These are phyloP conservation scores for Nidula microcarpa DNA, from an alignment of 768 basidiomycete species.

Conservation along the genomic window DNA sequence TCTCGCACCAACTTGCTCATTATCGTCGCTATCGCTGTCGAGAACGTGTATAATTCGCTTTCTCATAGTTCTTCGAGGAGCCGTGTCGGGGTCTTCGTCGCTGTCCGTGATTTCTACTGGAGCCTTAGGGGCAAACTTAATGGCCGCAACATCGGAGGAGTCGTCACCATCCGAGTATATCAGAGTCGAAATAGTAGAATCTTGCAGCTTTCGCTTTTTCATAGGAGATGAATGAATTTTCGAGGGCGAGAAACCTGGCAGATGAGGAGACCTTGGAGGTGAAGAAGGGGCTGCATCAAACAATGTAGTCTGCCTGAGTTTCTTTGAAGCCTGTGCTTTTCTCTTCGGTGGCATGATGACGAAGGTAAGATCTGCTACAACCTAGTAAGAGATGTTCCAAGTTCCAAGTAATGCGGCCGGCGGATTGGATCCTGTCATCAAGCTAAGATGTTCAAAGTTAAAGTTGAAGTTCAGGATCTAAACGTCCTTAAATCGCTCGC, in stretches of 20 bases:
- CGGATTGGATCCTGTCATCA: too few relatives aligned
- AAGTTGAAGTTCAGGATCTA: too few relatives aligned
- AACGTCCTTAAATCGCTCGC: too few relatives aligned
- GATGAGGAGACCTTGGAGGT: neutral
- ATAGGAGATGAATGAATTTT: neutral
- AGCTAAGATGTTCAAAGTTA: too few relatives aligned
- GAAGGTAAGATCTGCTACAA: too few relatives aligned
- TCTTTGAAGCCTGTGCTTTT: constrained; percentile 11
- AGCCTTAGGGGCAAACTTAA: constrained; percentile 42
- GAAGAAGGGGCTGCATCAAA: constrained; percentile 11
- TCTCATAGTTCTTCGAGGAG: constrained; percentile 7
- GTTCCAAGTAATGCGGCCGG: too few relatives aligned
- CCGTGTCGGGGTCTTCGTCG: constrained; percentile 8
- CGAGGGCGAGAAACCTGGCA: neutral
- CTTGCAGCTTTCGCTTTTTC: neutral
- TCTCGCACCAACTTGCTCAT: neutral
- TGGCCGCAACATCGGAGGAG: constrained; percentile 45
- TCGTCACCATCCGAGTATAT: constrained; percentile 8
- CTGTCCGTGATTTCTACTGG: constrained; percentile 6
- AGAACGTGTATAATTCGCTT: constrained; percentile 3
- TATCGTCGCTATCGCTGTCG: constrained; percentile 9
- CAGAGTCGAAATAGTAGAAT: constrained; percentile 2
- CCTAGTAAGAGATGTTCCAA: too few relatives aligned
- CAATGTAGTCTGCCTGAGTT: constrained; percentile 42
- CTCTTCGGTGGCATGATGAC: too few relatives aligned